Conservation (phyloP, 140 eudicot species). For the Erigeron philadelphicus region DNA sequence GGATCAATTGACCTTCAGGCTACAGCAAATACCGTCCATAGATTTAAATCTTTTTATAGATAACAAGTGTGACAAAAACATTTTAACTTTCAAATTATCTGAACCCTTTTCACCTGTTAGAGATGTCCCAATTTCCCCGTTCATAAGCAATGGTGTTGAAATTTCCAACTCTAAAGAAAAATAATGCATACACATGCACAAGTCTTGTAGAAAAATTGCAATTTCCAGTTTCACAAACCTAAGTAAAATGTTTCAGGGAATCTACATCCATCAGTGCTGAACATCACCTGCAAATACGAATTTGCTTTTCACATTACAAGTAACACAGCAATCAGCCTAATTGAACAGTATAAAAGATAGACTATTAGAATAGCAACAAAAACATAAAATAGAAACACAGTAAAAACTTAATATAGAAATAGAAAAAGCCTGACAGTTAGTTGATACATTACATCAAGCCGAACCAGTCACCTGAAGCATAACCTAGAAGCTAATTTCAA, state of each 20-base stretch:
- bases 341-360: not conserved
- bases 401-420: not conserved
- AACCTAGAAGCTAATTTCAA: not conserved
- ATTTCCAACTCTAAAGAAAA: not conserved
- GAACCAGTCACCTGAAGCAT: not conserved
- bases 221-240: slow-evolving; percentile 50
- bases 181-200: slow-evolving; percentile 10
- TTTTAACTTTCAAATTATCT: not conserved
- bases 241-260: slow-evolving; percentile 92
- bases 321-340: slow-evolving; percentile 2
- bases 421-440: not conserved
- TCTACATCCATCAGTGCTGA: slow-evolving; percentile 81
- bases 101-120: not conserved
- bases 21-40: not conserved
- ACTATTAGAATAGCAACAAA: not conserved
- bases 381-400: slow-evolving; percentile 9
- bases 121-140: not conserved
- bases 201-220: not conserved
- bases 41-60: not conserved
- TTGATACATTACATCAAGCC: too few species aligned
- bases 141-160: not conserved
- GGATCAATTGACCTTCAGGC: not conserved
- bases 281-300: slow-evolving; percentile 72
- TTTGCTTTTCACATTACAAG: slow-evolving; percentile 12
- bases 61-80: not conserved